Base-by-base conservation (phyloP, 2,329 filamentous ascomycete species). In the Alternaria metachromatica region DNA sequence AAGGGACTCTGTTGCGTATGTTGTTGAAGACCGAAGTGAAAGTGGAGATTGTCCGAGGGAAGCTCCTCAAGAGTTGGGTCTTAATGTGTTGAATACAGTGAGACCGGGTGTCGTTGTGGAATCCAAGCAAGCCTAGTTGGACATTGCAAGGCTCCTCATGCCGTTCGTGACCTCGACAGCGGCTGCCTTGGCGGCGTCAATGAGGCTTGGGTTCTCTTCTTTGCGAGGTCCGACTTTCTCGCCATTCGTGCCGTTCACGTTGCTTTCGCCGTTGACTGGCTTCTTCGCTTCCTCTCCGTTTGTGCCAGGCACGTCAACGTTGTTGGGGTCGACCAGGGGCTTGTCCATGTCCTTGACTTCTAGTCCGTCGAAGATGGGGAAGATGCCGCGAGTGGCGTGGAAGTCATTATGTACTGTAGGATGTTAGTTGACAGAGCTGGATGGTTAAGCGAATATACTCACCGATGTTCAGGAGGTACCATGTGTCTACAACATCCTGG, bases 401-500 rank as follows among this genome's bases (percentile, higher is more conserved):
- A 99, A 99, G 80, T 99, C 94, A 77, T 99, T 99, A 84, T 99
- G 94, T 26, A 99, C 96, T 94, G 53, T 7, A 37, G 4, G 11
- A 44, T 25, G 13, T 63, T 49, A 63, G 56, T n/a, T 12, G 49
- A 8, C 3, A n/a, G 9, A 49, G 7, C 25, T 2, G 20, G 10
- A n/a, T 18, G 5, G 2, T n/a, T 18, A 23, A 41, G 2, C 45
- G 6, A 20, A 5, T 26, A 5, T 45, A 67, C 90, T 84, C 84
- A 94, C 92, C 93, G 73, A 99, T 97, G 78, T 99, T 99, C 72
- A 99, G 88, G 62, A 99, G 85, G 77, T 94, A 95, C 94, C 95
- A 99, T 56, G 89, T 89, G 64, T 95, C 90, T 88, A 97, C 96
- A 65, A 98, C 86, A 58, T 87, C 86, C 71, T 94, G 88, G 68